Base-by-base conservation (phyloP, 495 filamentous ascomycete species). In the Corynascus novoguineensis region DNA sequence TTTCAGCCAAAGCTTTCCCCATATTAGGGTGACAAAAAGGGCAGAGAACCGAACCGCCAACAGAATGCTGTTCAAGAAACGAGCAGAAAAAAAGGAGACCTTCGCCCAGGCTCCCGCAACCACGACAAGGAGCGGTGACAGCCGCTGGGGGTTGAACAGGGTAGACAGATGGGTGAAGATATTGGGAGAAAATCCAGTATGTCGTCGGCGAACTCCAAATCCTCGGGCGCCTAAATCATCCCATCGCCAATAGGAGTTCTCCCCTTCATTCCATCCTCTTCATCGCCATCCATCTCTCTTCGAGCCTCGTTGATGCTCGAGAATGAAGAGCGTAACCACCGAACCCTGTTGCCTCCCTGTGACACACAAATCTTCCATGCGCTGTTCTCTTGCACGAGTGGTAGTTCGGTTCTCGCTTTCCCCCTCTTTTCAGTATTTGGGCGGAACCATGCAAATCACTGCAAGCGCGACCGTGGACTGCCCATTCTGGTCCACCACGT, bases 371-470 rank as follows among this genome's bases (percentile, higher is more conserved):
- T 60, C 52, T 34, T 45, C 21, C 37, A 10, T 47, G 7, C 19
- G 40, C 12, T 48, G 29, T 52, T 45, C 54, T 47, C 50, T 38
- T 14, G 3, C 24, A 21, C 17, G 32, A 17, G 25, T 29, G 34
- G 27, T 7, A 6, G 45, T 46, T 42, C 17, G 41, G 25, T 24
- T 35, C 27, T 52, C 38, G 29, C 28, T 34, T n/a, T 24, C 45
- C 24, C 28, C 40, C 3, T 34, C 41, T 28, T 45, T 50, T 41
- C 45, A 32, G 35, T 24, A 25, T 47, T 24, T 24, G 37, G 45
- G 45, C 32, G 49, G 41, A 48, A 28, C 50, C 54, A 35, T 54
- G 59, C 59, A 61, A 61, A 58, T 15, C 59, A 57, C 53, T 57
- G 59, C 62, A 57, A 41, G 37, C 41, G 51, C 44, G 40, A 46